These are phyloP conservation scores for Talaromyces sp. DNA, from an alignment of 2,329 filamentous ascomycete species.

Conservation along the genomic window DNA sequence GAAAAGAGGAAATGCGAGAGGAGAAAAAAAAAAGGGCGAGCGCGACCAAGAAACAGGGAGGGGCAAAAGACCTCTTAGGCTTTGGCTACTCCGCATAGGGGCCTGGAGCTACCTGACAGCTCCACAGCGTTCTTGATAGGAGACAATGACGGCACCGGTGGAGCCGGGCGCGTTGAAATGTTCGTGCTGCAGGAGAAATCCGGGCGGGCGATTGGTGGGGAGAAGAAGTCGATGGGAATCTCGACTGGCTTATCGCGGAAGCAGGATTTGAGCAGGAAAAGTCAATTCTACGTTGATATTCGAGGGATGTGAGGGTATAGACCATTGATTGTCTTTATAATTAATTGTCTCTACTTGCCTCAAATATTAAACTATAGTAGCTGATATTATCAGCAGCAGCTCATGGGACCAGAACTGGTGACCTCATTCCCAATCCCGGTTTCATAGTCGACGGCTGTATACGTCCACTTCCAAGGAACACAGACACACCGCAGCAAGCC, in stretches of 20 bases:
- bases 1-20: too few relatives aligned
- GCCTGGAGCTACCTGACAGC: not conserved
- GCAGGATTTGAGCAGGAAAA: not conserved
- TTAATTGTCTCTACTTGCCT: too few relatives aligned
- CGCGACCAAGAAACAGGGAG: not conserved
- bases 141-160: conserved; percentile 6
- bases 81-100: not conserved
- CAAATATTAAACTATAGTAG: too few relatives aligned
- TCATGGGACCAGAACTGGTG: too few relatives aligned
- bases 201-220: not conserved
- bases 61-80: not conserved
- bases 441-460: too few relatives aligned
- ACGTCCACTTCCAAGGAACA: too few relatives aligned
- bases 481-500: too few relatives aligned
- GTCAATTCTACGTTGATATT: conserved; percentile 3
- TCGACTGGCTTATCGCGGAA: conserved; percentile 6
- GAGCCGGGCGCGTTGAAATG: not conserved
- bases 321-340: too few relatives aligned
- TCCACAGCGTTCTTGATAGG: not conserved
- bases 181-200: not conserved
- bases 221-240: conserved; percentile 2
- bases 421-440: too few relatives aligned
- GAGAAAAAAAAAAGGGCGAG: too few relatives aligned
- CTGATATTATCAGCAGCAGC: too few relatives aligned
- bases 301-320: too few relatives aligned